phyloP scores from a whole-genome alignment of 2,329 filamentous ascomycete species.

The Curvularia lunata region DNA sequence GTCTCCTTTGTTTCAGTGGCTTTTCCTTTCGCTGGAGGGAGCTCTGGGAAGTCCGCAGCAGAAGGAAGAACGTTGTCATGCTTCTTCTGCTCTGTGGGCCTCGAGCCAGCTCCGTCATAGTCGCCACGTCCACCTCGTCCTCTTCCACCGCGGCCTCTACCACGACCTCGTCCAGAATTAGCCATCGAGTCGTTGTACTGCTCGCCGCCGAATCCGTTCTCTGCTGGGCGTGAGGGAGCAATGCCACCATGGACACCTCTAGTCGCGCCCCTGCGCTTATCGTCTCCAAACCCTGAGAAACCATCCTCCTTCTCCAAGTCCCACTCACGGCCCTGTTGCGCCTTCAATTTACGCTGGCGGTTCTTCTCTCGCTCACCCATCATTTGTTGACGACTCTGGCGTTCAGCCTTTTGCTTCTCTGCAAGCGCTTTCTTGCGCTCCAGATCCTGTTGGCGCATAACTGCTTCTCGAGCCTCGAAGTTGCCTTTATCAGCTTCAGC shows the following conservation, averaged over 20 bases:
- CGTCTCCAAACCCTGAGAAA: slow-evolving; percentile 53
- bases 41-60: slow-evolving; percentile 55
- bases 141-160: slow-evolving; percentile 44
- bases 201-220: slow-evolving; percentile 25
- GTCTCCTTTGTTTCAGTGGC: slow-evolving; percentile 28
- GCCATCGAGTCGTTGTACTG: slow-evolving; percentile 25
- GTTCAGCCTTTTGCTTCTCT: slow-evolving; percentile 54
- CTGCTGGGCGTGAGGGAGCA: slow-evolving; percentile 40
- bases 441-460: slow-evolving; percentile 59
- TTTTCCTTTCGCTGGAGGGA: slow-evolving; percentile 43
- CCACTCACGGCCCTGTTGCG: slow-evolving; percentile 66
- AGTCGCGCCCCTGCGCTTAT: slow-evolving; percentile 52
- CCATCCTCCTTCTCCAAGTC: slow-evolving; percentile 67
- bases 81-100: slow-evolving; percentile 19
- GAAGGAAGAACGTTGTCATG: slow-evolving; percentile 42
- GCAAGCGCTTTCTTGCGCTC: slow-evolving; percentile 48
- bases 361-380: slow-evolving; percentile 68
- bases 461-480: slow-evolving; percentile 68
- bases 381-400: slow-evolving; percentile 63
- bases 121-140: slow-evolving; percentile 41
- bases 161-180: slow-evolving; percentile 34
- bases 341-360: slow-evolving; percentile 64
- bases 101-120: slow-evolving; percentile 19
- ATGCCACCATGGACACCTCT: slow-evolving; percentile 62
- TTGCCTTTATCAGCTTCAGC: slow-evolving; percentile 72